Conservation (phyloP, 768 basidiomycete genomes). For the Lentinula lateritia region DNA sequence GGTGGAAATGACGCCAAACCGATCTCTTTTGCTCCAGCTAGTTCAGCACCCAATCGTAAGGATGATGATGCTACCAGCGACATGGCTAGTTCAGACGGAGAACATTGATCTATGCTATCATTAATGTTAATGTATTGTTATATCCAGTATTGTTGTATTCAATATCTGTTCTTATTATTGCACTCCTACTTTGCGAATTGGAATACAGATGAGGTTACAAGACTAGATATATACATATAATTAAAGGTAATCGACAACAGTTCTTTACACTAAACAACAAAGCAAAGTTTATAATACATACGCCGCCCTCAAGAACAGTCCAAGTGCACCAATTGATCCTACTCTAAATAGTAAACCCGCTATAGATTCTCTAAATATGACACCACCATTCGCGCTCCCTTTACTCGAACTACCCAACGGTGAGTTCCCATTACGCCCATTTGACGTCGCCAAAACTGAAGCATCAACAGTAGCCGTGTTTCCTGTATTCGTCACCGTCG, state of each 20-base stretch:
- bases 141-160: neutral
- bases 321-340: neutral
- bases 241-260: neutral
- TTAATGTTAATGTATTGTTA: neutral
- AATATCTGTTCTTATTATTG: neutral
- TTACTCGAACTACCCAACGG: constrained; percentile 20
- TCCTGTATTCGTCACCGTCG: constrained; percentile 39
- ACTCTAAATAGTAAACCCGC: neutral
- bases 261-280: neutral
- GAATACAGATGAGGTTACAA: no score
- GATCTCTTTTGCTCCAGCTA: constrained; percentile 32
- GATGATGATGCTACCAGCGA: constrained; percentile 40
- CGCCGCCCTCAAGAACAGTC: neutral
- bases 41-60: constrained; percentile 10
- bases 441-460: constrained; percentile 54
- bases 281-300: neutral
- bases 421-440: constrained; percentile 33
- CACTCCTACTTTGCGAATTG: neutral
- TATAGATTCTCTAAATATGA: neutral
- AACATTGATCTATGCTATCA: constrained; percentile 14
- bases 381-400: neutral
- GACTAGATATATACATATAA: no score
- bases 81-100: constrained; percentile 49
- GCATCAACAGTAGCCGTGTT: constrained; percentile 54
- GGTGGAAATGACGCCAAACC: constrained; percentile 24